Base-by-base conservation (phyloP, 139 green algal species). In the Tetradesmus lagerheimii region DNA sequence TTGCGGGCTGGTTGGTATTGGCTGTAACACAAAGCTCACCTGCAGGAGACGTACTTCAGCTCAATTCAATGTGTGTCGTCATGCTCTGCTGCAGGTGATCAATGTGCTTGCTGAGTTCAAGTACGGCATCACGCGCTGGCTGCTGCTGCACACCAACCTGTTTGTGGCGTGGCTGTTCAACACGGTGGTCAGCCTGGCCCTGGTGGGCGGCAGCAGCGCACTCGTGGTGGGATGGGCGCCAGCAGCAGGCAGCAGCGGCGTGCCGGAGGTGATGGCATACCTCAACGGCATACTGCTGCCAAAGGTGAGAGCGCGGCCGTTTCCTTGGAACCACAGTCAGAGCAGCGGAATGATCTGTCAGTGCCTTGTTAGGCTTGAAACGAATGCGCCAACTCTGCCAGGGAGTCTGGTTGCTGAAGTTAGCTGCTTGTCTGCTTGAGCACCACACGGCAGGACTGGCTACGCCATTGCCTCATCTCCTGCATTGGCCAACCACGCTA, bases 221-320 rank as follows among this genome's bases (percentile, higher is more conserved):
- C 83, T 94, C n/a, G 97, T 98, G 39, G 96, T 98, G 39, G 94
- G 94, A 37, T 87, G 94, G 25, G 95, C 96, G 12, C 96, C 96
- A 1, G 94, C 96, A 84, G 96, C 96, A 25, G 91, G 89, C 39
- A 95, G 94, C 16, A 94, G 91, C 38, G 96, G 96, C 6, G 96
- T 98, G 38, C 95, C 96, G 0, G 96, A 98, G 81, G 94, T 98
- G 50, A 98, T 97, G 93, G 96, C 97, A 15, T 99, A 98, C 91
- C 93, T 99, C 41, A 99, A 99, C 81, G 97, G 80, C 35, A 62
- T 97, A 92, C 92, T 95, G 86, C 80, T 98, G 38, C 92, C 94
- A 6, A 96, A 97, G 93, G 94, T 93, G 78, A 0, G 78, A 0
- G 57, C 27, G 71, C 2, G 45, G n/a, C n/a, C n/a, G n/a, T n/a